Conservation (phyloP, 2,329 filamentous ascomycete genomes). For the Claviceps africana region DNA sequence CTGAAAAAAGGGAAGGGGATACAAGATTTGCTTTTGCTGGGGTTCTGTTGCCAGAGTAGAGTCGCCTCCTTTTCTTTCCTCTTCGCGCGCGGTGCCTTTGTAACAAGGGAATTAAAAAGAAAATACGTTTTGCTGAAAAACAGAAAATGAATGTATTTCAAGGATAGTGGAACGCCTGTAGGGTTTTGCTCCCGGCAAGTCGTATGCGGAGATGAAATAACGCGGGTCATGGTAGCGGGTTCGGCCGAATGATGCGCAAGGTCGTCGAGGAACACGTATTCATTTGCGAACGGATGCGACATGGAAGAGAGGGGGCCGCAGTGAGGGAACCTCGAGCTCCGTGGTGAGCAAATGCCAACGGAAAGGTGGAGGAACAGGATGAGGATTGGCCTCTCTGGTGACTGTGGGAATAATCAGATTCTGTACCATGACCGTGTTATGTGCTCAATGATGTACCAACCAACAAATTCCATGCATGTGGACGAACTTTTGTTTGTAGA, state of each 20-base stretch:
- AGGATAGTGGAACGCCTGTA: neutral
- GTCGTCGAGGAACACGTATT: neutral
- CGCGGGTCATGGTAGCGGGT: neutral
- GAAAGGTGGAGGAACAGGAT: too few species aligned
- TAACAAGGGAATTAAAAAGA: conserved; percentile 1
- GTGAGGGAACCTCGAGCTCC: neutral
- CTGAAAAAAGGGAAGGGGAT: neutral
- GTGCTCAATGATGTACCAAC: neutral
- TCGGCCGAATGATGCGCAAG: neutral
- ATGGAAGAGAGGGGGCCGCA: neutral
- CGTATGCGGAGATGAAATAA: neutral
- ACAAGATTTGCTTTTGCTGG: conserved; percentile 10
- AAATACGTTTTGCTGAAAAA: neutral
- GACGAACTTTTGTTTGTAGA: neutral
- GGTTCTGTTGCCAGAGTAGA: conserved; percentile 21
- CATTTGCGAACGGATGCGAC: neutral
- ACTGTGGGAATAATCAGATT: neutral
- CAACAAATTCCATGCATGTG: neutral
- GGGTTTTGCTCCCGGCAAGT: neutral
- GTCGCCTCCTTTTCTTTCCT: conserved; percentile 11
- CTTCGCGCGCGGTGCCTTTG: neutral
- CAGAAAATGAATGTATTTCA: too few species aligned
- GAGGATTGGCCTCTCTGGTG: neutral
- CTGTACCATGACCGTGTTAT: neutral
- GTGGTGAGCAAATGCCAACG: too few species aligned